A percentile compares a stretch with the other conserved stretches of the same genome.
phyloP scores from a whole-genome alignment of 2,329 filamentous ascomycete genomes.

The Cyphellophora europaea region DNA sequence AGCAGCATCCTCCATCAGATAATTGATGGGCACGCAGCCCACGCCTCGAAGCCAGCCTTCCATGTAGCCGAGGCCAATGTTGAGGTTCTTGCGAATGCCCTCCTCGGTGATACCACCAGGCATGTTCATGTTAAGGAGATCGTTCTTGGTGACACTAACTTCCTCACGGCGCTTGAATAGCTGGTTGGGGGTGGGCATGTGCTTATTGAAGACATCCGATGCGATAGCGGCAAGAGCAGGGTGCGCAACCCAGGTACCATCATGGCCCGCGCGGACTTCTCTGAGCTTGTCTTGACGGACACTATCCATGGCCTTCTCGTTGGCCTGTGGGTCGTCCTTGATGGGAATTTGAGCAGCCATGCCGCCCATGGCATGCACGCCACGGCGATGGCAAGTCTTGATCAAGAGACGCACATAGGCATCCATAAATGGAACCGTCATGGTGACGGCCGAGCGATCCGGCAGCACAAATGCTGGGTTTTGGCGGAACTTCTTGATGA shows the following conservation, averaged over 20 bases:
- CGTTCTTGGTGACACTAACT: slow-evolving; percentile 73
- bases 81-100: slow-evolving; percentile 94
- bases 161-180: slow-evolving; percentile 85
- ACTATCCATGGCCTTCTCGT: slow-evolving; percentile 87
- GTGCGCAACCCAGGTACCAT: slow-evolving; percentile 96
- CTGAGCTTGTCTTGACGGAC: slow-evolving; percentile 93
- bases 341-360: slow-evolving; percentile 99
- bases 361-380: slow-evolving; percentile 97
- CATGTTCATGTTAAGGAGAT: slow-evolving; percentile 96
- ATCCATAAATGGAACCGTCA: slow-evolving; percentile 98
- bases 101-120: slow-evolving; percentile 86
- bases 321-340: slow-evolving; percentile 84
- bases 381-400: slow-evolving; percentile 93
- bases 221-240: slow-evolving; percentile 84
- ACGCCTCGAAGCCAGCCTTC: slow-evolving; percentile 94
- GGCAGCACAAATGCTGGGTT: slow-evolving; percentile 89
- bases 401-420: slow-evolving; percentile 94
- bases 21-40: slow-evolving; percentile 96
- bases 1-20: slow-evolving; percentile 95
- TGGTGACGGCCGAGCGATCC: slow-evolving; percentile 82
- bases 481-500: slow-evolving; percentile 98
- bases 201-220: slow-evolving; percentile 86
- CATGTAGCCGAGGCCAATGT: slow-evolving; percentile 96
- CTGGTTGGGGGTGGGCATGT: slow-evolving; percentile 99
- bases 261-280: slow-evolving; percentile 89